A percentile compares a stretch with the other conserved stretches of the same genome.
Conservation (phyloP, 1,284 basidiomycete genomes). For the Cutaneotrichosporon cyanovorans region DNA sequence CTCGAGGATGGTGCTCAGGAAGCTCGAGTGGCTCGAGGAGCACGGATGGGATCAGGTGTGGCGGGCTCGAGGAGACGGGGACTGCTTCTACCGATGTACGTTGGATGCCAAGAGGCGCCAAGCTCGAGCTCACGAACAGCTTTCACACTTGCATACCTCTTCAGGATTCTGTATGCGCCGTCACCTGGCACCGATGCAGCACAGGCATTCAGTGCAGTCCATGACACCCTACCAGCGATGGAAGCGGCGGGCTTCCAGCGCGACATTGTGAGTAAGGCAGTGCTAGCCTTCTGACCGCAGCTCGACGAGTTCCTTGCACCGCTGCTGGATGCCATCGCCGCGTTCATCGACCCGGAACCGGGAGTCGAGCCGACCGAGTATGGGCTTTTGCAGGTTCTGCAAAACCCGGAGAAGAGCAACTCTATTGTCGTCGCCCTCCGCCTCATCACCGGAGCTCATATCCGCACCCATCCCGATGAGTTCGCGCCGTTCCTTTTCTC, state of each 20-base stretch:
- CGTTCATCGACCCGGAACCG: constrained; percentile 26
- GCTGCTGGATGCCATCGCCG: constrained; percentile 25
- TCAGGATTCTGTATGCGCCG: constrained; percentile 52
- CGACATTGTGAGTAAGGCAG: constrained; percentile 44
- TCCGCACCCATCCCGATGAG: constrained; percentile 57
- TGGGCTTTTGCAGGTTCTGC: constrained; percentile 33
- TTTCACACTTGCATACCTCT: constrained; percentile 60
- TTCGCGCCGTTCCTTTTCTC: constrained; percentile 69
- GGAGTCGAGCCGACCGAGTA: constrained; percentile 44
- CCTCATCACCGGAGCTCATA: constrained; percentile 71
- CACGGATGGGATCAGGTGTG: constrained; percentile 58
- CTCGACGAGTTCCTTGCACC: constrained; percentile 41
- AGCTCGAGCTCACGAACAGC: constrained; percentile 50
- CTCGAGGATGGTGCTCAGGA: constrained; percentile 53
- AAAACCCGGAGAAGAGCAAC: constrained; percentile 40
- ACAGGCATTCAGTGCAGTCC: constrained; percentile 53
- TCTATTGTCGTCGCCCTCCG: constrained; percentile 53
- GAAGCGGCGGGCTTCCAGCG: constrained; percentile 59
- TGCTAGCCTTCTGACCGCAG: constrained; percentile 21
- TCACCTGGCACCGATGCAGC: constrained; percentile 51
- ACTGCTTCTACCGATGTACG: constrained; percentile 70
- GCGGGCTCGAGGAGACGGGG: constrained; percentile 62
- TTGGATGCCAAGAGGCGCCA: neutral
- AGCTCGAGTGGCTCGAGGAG: constrained; percentile 56
- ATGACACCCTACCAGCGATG: constrained; percentile 53